These are phyloP conservation scores for Polytrichum formosum DNA, from an alignment of 225 moss, liverwort and hornwort genomes.

Conservation along the genomic window DNA sequence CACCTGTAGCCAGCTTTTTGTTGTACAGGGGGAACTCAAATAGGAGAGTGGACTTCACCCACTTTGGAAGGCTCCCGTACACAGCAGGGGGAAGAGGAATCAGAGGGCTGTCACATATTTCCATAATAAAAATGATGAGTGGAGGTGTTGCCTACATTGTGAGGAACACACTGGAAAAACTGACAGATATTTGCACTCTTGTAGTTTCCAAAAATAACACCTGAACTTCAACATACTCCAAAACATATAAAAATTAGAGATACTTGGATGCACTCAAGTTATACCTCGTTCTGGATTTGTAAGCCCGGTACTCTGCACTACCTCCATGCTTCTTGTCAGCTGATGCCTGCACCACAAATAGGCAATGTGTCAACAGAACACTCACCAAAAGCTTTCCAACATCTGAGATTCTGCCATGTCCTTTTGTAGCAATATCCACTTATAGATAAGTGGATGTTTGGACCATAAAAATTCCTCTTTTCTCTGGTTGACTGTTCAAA, in stretches of 20 bases:
- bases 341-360: conserved; percentile 42
- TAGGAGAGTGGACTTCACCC: conserved; percentile 62
- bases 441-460: too few relatives aligned
- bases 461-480: too few relatives aligned
- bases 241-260: neutral
- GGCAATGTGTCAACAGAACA: neutral
- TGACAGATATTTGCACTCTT: neutral
- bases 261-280: neutral
- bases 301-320: conserved; percentile 66
- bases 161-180: neutral
- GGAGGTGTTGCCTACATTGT: neutral
- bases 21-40: conserved; percentile 85
- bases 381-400: neutral
- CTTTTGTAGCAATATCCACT: too few relatives aligned
- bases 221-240: neutral
- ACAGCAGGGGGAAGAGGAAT: conserved; percentile 78
- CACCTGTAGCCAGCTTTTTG: conserved; percentile 73
- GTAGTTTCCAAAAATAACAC: too few relatives aligned
- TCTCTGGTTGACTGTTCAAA: too few relatives aligned
- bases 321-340: conserved; percentile 75
- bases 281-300: conserved; percentile 78
- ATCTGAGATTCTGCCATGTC: neutral
- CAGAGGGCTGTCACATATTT: conserved; percentile 57
- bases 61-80: conserved; percentile 67
- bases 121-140: conserved; percentile 7